Base-by-base conservation (phyloP, 345 rosid genomes). In the Anacardium occidentale region DNA sequence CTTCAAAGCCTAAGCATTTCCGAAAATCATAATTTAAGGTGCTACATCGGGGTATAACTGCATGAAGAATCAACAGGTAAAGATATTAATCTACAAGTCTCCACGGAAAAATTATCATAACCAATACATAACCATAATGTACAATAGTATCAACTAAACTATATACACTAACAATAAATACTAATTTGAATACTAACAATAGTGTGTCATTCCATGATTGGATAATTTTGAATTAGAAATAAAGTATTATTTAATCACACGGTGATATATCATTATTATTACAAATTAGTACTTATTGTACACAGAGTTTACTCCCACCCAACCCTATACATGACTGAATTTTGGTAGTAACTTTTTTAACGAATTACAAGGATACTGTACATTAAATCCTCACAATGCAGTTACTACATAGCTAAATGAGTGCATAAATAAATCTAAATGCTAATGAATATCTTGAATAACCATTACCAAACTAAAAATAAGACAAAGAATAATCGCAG, bases 31-130 rank as follows among this genome's bases (percentile, higher is more conserved):
- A 64, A 17, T n/a, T 65, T 50, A 64, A 60, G 59, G 66, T 15
- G 62, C 78, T 76, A 8, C 64, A 78, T 80, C 52, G 71, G 66
- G 59, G 74, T 20, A 78, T 42, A 59, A 64, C 94, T 86, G 83
- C 83, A 82, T 70, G 24, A 64, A 62, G 37, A 70, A 60, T 11
- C 40, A 14, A 45, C 26, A 24, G 70, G 50, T 54, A 69, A 70
- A 21, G 58, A 62, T 10, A 17, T n/a, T 50, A 67, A 7, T 18
- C 47, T 57, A 17, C 3, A 69, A 60, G 67, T 47, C 50, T 73
- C 44, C 25, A 18, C 55, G 25, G 13, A 57, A 3, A 17, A 32
- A 52, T 20, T 7, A 37, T 42, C 32, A 63, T 21, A 63, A 21
- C 22, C 67, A 63, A 21, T 42, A 52, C 22, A 32, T 32, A 2